Percentiles rank a stretch among this genome's conserved stretches.
These are phyloP conservation scores for Umbilicaria muhlenbergii DNA, from an alignment of 495 filamentous ascomycete genomes.

Conservation along the genomic window DNA sequence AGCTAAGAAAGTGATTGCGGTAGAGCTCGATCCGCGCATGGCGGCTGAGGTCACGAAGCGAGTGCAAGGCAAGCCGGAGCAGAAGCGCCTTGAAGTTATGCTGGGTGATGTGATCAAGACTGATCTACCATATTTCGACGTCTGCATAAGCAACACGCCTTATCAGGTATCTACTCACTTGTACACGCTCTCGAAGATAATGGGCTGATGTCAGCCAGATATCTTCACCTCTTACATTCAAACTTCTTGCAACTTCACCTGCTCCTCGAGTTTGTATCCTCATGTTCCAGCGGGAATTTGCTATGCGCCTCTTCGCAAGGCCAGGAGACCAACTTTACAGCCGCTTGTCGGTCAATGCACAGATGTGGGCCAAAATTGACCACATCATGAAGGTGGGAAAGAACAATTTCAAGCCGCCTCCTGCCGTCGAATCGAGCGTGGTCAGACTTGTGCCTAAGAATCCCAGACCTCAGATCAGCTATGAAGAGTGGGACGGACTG, in stretches of 20 bases:
- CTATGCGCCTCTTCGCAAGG: constrained; percentile 57
- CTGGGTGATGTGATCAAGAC: constrained; percentile 91
- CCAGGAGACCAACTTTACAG: constrained; percentile 76
- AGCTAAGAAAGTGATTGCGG: constrained; percentile 73
- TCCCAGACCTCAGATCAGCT: constrained; percentile 71
- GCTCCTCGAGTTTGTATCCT: constrained; percentile 66
- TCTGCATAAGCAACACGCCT: constrained; percentile 87
- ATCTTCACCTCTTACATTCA: constrained; percentile 76
- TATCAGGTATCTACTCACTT: constrained; percentile 42
- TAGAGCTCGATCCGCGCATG: constrained; percentile 93
- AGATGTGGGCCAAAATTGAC: constrained; percentile 81
- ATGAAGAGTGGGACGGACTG: constrained; percentile 90
- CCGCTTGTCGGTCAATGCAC: constrained; percentile 75
- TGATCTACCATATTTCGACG: constrained; percentile 73
- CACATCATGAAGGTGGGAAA: constrained; percentile 87
- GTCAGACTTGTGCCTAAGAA: constrained; percentile 61
- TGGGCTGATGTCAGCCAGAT: constrained; percentile 36
- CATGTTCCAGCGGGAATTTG: constrained; percentile 80
- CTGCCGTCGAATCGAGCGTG: constrained; percentile 78
- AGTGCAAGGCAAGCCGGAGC: constrained; percentile 69
- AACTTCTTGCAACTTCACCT: constrained; percentile 66
- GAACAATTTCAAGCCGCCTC: constrained; percentile 91
- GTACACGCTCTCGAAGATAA: background rate
- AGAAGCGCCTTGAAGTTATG: constrained; percentile 67
- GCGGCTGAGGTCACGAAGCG: constrained; percentile 91